Percentiles rank a stretch among this genome's conserved stretches.
Evolutionary conservation across 768 basidiomycete genomes (phyloP).

Genomic region (Boletales sp.): DNA sequence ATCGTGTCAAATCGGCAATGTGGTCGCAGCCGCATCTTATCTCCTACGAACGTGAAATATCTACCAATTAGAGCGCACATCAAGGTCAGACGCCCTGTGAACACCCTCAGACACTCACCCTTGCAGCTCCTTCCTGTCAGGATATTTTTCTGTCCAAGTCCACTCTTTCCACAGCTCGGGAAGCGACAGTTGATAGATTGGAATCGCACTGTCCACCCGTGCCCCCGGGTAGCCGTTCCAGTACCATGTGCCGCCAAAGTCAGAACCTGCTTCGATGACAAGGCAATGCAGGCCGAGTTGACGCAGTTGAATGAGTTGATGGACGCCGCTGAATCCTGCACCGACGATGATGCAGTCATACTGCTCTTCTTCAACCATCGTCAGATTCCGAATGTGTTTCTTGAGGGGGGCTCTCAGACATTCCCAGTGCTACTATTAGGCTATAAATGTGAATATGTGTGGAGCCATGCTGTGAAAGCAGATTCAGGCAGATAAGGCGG

Average conservation of each 20-base stretch:
- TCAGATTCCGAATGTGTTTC: no score
- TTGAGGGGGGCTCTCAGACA: no score
- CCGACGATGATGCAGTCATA: slow-evolving; percentile 15
- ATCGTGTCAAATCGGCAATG: slow-evolving; percentile 12
- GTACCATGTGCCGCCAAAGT: slow-evolving; percentile 13
- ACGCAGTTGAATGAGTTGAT: slow-evolving; percentile 8
- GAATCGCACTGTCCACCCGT: slow-evolving; percentile 8
- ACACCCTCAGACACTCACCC: neutral
- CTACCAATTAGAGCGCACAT: neutral
- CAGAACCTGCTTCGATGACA: slow-evolving; percentile 10
- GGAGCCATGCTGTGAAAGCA: no score
- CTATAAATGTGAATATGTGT: no score
- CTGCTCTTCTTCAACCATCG: neutral
- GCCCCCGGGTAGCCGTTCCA: slow-evolving; percentile 17
- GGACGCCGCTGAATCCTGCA: slow-evolving; percentile 13
- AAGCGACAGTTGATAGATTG: slow-evolving; percentile 3
- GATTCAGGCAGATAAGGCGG: no score
- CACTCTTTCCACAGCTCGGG: slow-evolving; percentile 14
- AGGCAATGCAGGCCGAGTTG: slow-evolving; percentile 10
- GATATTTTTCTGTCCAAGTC: slow-evolving; percentile 13
- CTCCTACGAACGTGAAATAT: slow-evolving; percentile 8
- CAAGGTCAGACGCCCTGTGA: neutral
- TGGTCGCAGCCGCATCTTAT: slow-evolving; percentile 9
- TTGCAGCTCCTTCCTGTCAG: slow-evolving; percentile 6
- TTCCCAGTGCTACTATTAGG: no score